Evolutionary conservation across 371 early-diverging fungal species (phyloP), one percentile per base, ranked within the genome.

Genomic region (Mucor circinelloides): DNA sequence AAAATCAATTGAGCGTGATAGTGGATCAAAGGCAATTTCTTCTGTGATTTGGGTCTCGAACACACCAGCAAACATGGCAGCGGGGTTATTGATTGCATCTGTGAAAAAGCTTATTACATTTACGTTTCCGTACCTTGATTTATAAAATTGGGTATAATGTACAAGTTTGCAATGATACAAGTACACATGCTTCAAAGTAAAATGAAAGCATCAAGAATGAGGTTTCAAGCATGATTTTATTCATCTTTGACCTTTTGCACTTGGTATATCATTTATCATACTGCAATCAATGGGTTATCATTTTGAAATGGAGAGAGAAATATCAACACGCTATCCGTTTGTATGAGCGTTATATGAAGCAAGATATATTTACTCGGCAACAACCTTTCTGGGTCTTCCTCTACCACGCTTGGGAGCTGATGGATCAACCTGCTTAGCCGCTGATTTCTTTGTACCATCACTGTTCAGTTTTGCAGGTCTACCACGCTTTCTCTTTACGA

Each of bases 321-420:
- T 17, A 40, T 40, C 40, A 40, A 40, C 40, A 40, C 40, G 40
- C 5, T 40, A 40, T 40, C 15, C 3, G 40, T 40, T 40, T 17
- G 40, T 17, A 17, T 40, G n/a, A n/a, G n/a, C n/a, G n/a, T n/a
- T n/a, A n/a, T 32, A 36, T 2, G 9, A 40, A 17, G 1, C 1
- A 13, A 40, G 40, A 40, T 34, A 4, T 0, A 1, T 36, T 36
- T 40, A 40, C 30, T 30, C 50, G 13, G 12, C 9, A 48, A 21
- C 27, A 12, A 28, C 25, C 58, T 68, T 68, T 36, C 44, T 63
- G 10, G 68, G 68, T 58, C 68, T 68, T 12, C 68, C 68, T 68
- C 63, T 68, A 9, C 61, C 61, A 30, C 55, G 40, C 30, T 60
- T 60, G 19, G 52, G 66, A 40, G 12, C 1, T n/a, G 55, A 30